Evolutionary conservation across 306 rosid species (phyloP).

Genomic region (Canavalia ensiformis): DNA sequence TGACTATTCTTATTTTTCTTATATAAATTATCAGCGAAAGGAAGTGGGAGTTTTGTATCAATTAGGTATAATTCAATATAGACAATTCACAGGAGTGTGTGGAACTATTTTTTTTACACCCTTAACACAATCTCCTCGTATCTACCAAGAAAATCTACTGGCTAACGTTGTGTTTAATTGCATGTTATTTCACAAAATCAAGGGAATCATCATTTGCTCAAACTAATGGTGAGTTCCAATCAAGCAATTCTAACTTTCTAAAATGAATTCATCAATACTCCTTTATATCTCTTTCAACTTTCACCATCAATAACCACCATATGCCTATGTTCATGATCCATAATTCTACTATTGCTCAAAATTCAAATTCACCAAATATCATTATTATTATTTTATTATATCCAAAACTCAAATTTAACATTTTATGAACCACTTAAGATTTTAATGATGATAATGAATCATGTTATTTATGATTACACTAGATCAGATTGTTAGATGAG

Average conservation of each 20-base stretch:
- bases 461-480: neutral
- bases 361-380: constrained; percentile 7
- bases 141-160: neutral
- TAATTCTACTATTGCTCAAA: neutral
- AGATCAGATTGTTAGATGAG: neutral
- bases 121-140: no score
- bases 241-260: neutral
- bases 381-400: constrained; percentile 6
- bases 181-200: neutral
- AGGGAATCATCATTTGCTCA: constrained; percentile 4
- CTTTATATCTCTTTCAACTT: neutral
- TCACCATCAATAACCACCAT: constrained; percentile 4
- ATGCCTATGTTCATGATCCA: neutral
- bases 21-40: neutral
- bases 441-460: neutral
- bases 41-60: neutral
- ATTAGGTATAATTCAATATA: no score
- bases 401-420: neutral
- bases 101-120: no score
- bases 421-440: neutral
- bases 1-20: neutral
- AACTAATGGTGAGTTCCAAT: neutral
- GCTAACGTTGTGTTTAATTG: neutral
- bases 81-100: no score
- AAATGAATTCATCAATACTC: neutral